Base-by-base conservation (phyloP, 768 basidiomycete genomes). In the Trametes coccinea region DNA sequence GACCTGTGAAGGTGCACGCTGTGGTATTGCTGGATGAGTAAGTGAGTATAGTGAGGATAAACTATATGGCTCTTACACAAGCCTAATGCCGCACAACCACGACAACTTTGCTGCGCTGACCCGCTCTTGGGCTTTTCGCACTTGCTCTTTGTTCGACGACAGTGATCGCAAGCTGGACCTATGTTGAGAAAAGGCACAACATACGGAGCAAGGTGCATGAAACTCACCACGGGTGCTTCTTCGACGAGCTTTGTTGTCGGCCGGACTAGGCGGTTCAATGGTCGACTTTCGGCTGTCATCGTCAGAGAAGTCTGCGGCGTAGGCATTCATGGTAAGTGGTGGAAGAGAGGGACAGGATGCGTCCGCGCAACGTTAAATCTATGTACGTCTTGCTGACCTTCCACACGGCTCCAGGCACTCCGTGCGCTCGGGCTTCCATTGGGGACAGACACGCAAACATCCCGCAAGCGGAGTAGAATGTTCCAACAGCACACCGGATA, bases 71-170 rank as follows among this genome's bases (percentile, higher is more conserved):
- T 59, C 69, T 60, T 54, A 72, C 71, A 60, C 45, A 71, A 67
- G 13, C 72, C 72, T 45, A 70, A 44, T 2, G 66, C 53, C 9
- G 68, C 63, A 57, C 75, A 77, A 27, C 71, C 73, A 39, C 69
- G 70, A 59, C 76, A 77, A 4, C 62, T 56, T 39, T 60, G 55
- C 27, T 59, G 55, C 37, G 41, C 62, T 14, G 66, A 44, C 22
- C 67, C 61, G 51, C 52, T 61, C 49, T 70, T 67, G 46, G 64
- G 46, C 40, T 60, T 63, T 59, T 76, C 74, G 65, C 76, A 76
- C 59, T 76, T 75, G 68, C 74, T 74, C 65, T 75, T 77, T 43
- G 73, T 72, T 33, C 75, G 71, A 22, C 74, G 70, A 59, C 76
- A 77, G 37, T 75, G 73, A 54, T 76, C 75, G 68, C 77, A 78